Base-by-base conservation (phyloP, 208 protist genomes). In the Leishmania mexicana region DNA sequence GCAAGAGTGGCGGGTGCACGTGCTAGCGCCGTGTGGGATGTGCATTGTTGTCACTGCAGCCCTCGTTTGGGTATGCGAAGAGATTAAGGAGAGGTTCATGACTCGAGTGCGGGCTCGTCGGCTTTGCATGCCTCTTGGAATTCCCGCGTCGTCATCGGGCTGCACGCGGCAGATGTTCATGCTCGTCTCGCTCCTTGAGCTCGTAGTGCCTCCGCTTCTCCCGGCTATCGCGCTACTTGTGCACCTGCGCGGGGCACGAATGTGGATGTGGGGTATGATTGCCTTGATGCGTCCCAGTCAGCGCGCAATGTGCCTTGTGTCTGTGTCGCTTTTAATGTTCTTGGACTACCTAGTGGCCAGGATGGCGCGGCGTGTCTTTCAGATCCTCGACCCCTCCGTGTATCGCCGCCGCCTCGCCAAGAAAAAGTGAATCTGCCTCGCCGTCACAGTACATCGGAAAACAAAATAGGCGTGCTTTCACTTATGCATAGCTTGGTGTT, bases 371-470 rank as follows among this genome's bases (percentile, higher is more conserved):
- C 77, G 77, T 17, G 24, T 85, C 40, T 85, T 85, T 76, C 51
- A 49, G 5, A 35, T 80, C 4, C 45, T 85, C 35, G 57, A 75
- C 60, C 82, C 82, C 2, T 74, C 77, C 3, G 72, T 76, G 28
- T 76, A 79, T 42, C 82, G 82, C 5, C 82, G 77, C 42, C 82
- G 42, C 24, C 51, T 81, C 31, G 82, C 82, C n/a, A 85, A 85
- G 62, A 79, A 54, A 19, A 85, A 85, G 54, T 85, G 57, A 78
- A 78, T 31, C 13, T 62, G 73, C 31, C 28, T 54, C 38, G 10
- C n/a, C 10, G 5, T 62, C 31, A 40, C 28, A 24, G 0, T 21
- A 21, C 38, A 1, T 17, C 62, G 15, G 8, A 15, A 19, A 35
- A 35, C 21, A 24, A 7, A 7, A 15, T 5, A 13, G n/a, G 28